Evolutionary conservation across 148 eudicot species (phyloP).

Genomic region (Rhododendron molle): DNA sequence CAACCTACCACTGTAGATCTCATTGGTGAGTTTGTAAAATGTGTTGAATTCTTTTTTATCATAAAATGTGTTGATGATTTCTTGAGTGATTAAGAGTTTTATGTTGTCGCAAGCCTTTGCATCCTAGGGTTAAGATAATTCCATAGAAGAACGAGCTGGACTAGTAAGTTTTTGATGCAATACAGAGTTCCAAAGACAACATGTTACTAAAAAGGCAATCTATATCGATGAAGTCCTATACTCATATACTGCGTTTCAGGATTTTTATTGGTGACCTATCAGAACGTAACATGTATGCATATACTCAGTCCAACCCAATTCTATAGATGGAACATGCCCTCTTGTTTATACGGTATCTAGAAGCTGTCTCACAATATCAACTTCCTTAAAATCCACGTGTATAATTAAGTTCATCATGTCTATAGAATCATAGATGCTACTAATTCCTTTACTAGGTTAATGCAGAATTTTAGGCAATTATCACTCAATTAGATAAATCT

Average conservation of each 20-base stretch:
- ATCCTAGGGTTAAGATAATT: neutral
- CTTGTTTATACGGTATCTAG: neutral
- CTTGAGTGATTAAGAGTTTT: neutral
- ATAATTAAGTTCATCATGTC: neutral
- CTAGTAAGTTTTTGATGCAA: neutral
- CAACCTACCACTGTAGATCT: conserved; percentile 41
- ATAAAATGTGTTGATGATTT: neutral
- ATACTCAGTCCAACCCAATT: neutral
- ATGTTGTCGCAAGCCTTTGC: neutral
- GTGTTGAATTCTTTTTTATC: neutral
- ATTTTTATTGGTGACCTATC: neutral
- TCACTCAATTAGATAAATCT: neutral
- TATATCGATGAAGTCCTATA: neutral
- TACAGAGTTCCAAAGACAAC: neutral
- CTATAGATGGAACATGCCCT: neutral
- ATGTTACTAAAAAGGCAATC: neutral
- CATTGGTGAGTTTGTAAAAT: conserved; percentile 16
- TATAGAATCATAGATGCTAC: neutral
- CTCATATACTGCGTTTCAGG: neutral
- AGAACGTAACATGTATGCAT: neutral
- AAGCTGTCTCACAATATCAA: neutral
- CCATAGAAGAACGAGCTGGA: neutral
- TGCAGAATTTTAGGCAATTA: neutral
- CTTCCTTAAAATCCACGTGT: neutral
- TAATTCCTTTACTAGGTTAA: neutral